Evolutionary conservation across 257 asterid species (phyloP).

Genomic region (Mentha longifolia): DNA sequence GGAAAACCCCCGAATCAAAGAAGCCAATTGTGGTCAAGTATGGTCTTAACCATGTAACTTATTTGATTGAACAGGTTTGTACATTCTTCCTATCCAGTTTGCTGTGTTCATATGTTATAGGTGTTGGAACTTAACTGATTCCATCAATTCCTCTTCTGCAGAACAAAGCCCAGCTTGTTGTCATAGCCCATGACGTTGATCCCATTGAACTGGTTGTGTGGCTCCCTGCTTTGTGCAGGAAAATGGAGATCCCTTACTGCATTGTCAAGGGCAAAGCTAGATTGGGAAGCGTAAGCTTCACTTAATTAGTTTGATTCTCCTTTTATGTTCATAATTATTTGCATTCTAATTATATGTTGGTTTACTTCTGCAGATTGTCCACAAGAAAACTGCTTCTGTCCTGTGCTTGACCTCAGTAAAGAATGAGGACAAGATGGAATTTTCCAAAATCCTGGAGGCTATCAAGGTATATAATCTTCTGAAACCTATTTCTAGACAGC

Average conservation of each 20-base stretch:
- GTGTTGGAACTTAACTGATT: neutral
- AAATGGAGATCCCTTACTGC: slow-evolving; percentile 70
- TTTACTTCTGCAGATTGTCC: slow-evolving; percentile 47
- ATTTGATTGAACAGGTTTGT: slow-evolving; percentile 60
- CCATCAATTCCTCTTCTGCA: slow-evolving; percentile 12
- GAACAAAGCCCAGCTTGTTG: slow-evolving; percentile 69
- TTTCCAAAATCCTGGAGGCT: slow-evolving; percentile 60
- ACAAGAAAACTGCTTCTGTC: slow-evolving; percentile 59
- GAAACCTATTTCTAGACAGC: too few relatives aligned
- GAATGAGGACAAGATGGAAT: slow-evolving; percentile 66
- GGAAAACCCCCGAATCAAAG: slow-evolving; percentile 51
- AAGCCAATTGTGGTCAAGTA: slow-evolving; percentile 65
- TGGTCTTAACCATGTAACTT: slow-evolving; percentile 66
- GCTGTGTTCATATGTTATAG: neutral
- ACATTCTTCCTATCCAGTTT: neutral
- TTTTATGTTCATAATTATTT: neutral
- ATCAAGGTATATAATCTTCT: slow-evolving; percentile 41
- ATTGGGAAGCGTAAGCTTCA: slow-evolving; percentile 53
- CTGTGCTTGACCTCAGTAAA: slow-evolving; percentile 61
- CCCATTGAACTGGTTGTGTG: slow-evolving; percentile 70
- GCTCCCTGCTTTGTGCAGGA: slow-evolving; percentile 71
- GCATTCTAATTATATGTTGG: neutral
- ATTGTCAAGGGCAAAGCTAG: slow-evolving; percentile 67
- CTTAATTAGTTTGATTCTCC: neutral
- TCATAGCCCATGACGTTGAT: slow-evolving; percentile 68